Conservation (phyloP, 768 basidiomycete species). For the Candolleomyces aberdarensis region DNA sequence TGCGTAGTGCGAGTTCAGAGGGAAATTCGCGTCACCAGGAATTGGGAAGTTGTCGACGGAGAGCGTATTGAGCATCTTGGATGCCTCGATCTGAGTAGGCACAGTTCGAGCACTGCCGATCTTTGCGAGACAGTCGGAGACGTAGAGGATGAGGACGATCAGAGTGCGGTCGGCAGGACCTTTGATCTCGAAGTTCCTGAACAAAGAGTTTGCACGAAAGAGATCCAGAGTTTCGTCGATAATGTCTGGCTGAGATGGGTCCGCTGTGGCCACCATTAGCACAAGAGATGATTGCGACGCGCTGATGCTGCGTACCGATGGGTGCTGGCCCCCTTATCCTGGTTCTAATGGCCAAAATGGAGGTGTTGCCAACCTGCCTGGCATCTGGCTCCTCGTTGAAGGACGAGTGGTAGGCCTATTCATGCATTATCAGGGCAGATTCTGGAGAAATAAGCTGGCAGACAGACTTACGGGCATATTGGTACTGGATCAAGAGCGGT, state of each 20-base stretch:
- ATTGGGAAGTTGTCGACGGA: slow-evolving; percentile 92
- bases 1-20: slow-evolving; percentile 89
- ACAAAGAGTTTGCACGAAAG: slow-evolving; percentile 98
- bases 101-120: slow-evolving; percentile 69
- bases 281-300: slow-evolving; percentile 7
- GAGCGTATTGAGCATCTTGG: slow-evolving; percentile 85
- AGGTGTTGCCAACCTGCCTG: slow-evolving; percentile 85
- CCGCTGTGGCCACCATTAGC: slow-evolving; percentile 47
- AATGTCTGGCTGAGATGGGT: slow-evolving; percentile 78
- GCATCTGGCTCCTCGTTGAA: slow-evolving; percentile 84
- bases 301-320: slow-evolving; percentile 43
- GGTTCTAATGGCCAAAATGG: slow-evolving; percentile 87
- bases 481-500: slow-evolving; percentile 19
- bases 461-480: slow-evolving; percentile 52
- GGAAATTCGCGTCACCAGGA: slow-evolving; percentile 95
- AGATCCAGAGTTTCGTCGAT: slow-evolving; percentile 95
- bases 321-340: slow-evolving; percentile 92
- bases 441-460: background rate
- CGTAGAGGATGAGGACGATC: slow-evolving; percentile 96
- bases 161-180: slow-evolving; percentile 93
- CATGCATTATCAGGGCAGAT: slow-evolving; percentile 12
- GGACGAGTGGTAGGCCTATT: slow-evolving; percentile 92
- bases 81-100: slow-evolving; percentile 79
- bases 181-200: slow-evolving; percentile 99
- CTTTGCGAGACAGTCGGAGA: slow-evolving; percentile 95